phyloP scores from a whole-genome alignment of 345 rosid species.

The Erodium maritimum region DNA sequence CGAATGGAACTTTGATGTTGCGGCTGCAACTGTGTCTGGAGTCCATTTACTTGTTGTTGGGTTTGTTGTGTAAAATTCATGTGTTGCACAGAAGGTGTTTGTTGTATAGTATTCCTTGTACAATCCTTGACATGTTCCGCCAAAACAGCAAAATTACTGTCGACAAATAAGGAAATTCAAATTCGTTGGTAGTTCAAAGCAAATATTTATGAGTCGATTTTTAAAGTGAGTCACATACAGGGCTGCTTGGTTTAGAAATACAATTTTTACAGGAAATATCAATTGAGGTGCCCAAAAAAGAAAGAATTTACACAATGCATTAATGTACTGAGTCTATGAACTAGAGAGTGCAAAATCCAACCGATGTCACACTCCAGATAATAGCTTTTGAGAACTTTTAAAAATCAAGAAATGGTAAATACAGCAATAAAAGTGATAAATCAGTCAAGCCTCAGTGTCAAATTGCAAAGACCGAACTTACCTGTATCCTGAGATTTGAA shows the following conservation, averaged over 20 bases:
- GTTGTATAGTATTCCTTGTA: conserved; percentile 35
- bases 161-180: conserved; percentile 7
- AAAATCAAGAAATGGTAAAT: not conserved
- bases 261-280: too few species aligned
- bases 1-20: conserved; percentile 58
- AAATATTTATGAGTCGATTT: too few species aligned
- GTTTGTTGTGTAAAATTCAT: conserved; percentile 26
- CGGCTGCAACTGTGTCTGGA: conserved; percentile 47
- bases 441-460: not conserved
- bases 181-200: not conserved
- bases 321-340: not conserved
- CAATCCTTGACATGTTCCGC: conserved; percentile 75
- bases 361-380: not conserved
- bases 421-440: not conserved
- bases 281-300: too few species aligned
- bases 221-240: too few species aligned
- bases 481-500: conserved; percentile 58
- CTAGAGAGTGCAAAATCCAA: not conserved
- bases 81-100: conserved; percentile 9
- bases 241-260: too few species aligned
- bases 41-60: conserved; percentile 52
- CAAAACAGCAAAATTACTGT: conserved; percentile 51
- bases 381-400: not conserved
- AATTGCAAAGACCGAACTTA: conserved; percentile 13
- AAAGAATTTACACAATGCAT: not conserved